A percentile compares a stretch with the other conserved stretches of the same genome.
Conservation (phyloP, 177 flowering plant genomes). For the Tripterygium wilfordii region DNA sequence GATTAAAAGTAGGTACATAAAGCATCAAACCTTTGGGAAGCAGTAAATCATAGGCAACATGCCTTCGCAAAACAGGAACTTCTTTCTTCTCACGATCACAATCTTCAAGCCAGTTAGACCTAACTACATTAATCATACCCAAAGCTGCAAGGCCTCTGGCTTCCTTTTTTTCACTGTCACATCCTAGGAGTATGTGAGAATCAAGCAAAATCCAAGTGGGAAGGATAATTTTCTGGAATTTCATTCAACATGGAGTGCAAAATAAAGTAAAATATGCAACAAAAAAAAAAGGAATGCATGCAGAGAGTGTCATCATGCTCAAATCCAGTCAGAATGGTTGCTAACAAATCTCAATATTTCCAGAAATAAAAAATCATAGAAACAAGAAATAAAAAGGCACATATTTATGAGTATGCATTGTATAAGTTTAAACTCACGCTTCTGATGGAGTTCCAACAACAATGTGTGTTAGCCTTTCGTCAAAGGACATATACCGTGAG, state of each 20-base stretch:
- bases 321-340: too few species aligned
- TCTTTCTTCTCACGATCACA: slow-evolving; percentile 76
- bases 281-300: too few species aligned
- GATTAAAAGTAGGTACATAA: too few species aligned
- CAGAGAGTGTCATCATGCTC: too few species aligned
- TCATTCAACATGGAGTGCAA: too few species aligned
- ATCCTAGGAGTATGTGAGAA: slow-evolving; percentile 5
- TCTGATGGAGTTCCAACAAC: slow-evolving; percentile 82
- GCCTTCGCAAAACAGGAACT: slow-evolving; percentile 61
- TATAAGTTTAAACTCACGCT: slow-evolving; percentile 44
- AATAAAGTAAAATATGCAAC: too few species aligned
- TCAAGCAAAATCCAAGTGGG: background rate
- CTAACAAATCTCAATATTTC: background rate
- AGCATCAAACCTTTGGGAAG: slow-evolving; percentile 54
- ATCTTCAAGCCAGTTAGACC: slow-evolving; percentile 77
- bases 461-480: slow-evolving; percentile 78
- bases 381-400: background rate
- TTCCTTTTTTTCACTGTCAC: slow-evolving; percentile 71
- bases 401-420: background rate
- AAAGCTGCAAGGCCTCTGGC: slow-evolving; percentile 60
- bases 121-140: slow-evolving; percentile 72
- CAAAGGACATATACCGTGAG: slow-evolving; percentile 68
- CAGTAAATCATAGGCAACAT: slow-evolving; percentile 64
- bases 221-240: too few species aligned
- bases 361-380: background rate